These are phyloP conservation scores for bread wheat (Triticum aestivum) DNA, from an alignment of 176 grass and related monocot genomes.

Conservation along the genomic window DNA sequence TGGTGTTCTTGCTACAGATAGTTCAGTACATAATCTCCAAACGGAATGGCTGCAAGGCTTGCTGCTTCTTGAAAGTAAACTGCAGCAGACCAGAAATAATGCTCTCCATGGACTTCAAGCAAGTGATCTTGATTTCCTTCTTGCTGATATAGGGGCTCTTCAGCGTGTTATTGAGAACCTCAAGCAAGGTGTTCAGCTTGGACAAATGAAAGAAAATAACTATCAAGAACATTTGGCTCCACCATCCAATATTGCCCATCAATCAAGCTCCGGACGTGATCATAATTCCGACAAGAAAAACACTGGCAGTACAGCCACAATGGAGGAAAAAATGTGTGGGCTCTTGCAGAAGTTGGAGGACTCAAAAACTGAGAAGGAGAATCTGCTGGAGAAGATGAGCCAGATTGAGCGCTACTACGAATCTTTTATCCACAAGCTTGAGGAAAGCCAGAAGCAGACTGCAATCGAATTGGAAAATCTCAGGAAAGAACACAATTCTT, in stretches of 20 bases:
- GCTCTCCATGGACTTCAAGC: slow-evolving; percentile 66
- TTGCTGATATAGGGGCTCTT: slow-evolving; percentile 72
- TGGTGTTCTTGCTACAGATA: slow-evolving; percentile 32
- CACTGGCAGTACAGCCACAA: slow-evolving; percentile 44
- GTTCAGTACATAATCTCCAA: slow-evolving; percentile 43
- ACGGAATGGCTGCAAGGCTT: slow-evolving; percentile 68
- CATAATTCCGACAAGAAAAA: slow-evolving; percentile 44
- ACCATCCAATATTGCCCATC: slow-evolving; percentile 18
- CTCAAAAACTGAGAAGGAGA: slow-evolving; percentile 94
- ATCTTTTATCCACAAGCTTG: slow-evolving; percentile 79
- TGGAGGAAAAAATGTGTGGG: slow-evolving; percentile 91
- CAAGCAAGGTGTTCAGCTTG: slow-evolving; percentile 54
- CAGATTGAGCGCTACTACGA: slow-evolving; percentile 95
- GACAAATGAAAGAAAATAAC: slow-evolving; percentile 36
- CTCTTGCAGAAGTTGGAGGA: slow-evolving; percentile 91
- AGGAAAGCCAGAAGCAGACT: slow-evolving; percentile 82
- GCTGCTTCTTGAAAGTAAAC: slow-evolving; percentile 76
- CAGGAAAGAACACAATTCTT: slow-evolving; percentile 85
- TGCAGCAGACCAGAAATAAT: slow-evolving; percentile 89
- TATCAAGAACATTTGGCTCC: slow-evolving; percentile 42
- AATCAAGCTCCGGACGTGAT: slow-evolving; percentile 27
- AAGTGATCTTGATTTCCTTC: slow-evolving; percentile 82
- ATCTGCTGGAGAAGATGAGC: slow-evolving; percentile 81
- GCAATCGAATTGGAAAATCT: slow-evolving; percentile 81
- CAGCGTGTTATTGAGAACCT: slow-evolving; percentile 70